These are phyloP conservation scores for Grigorovia jiainica DNA, from an alignment of 805 yeast genomes.

Conservation along the genomic window DNA sequence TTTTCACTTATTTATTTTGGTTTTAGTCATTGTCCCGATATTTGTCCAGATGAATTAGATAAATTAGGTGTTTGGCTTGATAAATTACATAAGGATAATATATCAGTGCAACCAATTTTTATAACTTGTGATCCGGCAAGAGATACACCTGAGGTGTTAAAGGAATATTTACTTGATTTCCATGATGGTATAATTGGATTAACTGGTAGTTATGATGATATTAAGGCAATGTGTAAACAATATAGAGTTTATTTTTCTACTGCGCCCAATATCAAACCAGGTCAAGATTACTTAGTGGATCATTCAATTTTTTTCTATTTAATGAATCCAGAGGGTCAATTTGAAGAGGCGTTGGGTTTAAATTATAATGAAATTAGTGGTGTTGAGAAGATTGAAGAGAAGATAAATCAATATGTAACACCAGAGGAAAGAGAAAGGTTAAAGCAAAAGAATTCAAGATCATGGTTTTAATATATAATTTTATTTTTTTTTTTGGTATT, in stretches of 20 bases:
- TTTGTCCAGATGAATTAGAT: constrained; percentile 96
- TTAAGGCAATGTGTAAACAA: constrained; percentile 77
- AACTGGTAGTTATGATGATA: constrained; percentile 81
- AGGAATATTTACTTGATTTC: constrained; percentile 78
- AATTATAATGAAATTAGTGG: constrained; percentile 77
- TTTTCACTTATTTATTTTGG: constrained; percentile 91
- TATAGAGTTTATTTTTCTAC: constrained; percentile 96
- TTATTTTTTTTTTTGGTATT: no score
- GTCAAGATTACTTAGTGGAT: constrained; percentile 93
- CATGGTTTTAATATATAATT: constrained; percentile 3
- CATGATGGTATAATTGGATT: constrained; percentile 84
- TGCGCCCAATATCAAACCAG: constrained; percentile 87
- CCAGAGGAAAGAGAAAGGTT: background rate
- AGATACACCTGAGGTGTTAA: constrained; percentile 78
- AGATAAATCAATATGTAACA: constrained; percentile 69
- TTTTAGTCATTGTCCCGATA: constrained; percentile 95
- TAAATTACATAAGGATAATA: constrained; percentile 46
- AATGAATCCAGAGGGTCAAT: constrained; percentile 98
- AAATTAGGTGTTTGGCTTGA: constrained; percentile 65
- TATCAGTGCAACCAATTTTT: constrained; percentile 74
- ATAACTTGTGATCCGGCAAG: constrained; percentile 97
- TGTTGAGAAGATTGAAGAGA: constrained; percentile 63
- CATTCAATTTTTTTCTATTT: constrained; percentile 94
- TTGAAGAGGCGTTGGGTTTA: constrained; percentile 89
- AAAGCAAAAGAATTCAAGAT: background rate